A percentile compares a stretch with the other conserved stretches of the same genome.
Evolutionary conservation across 805 yeast genomes (phyloP).

Genomic region (Komagataella phaffii): DNA sequence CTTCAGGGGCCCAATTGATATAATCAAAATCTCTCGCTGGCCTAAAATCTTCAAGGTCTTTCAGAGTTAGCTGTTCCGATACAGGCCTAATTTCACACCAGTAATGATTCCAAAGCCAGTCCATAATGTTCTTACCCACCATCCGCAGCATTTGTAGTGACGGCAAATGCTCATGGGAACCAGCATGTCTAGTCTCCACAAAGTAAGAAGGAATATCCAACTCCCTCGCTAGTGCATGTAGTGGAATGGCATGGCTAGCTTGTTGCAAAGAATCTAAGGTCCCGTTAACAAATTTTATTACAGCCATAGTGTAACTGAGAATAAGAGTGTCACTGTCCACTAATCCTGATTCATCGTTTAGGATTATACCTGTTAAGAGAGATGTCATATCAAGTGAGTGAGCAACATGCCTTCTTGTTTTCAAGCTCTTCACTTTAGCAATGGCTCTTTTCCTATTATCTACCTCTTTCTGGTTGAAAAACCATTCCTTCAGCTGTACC

Average conservation of each 20-base stretch:
- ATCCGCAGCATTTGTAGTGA: conserved; percentile 51
- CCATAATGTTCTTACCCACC: conserved; percentile 46
- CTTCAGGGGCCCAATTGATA: neutral
- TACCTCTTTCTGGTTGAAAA: conserved; percentile 24
- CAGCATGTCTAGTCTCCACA: conserved; percentile 82
- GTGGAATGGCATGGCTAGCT: conserved; percentile 63
- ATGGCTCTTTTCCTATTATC: conserved; percentile 29
- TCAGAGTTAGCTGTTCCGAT: conserved; percentile 3
- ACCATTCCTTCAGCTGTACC: conserved; percentile 31
- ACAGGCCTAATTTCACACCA: conserved; percentile 37
- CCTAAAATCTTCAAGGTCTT: conserved; percentile 3
- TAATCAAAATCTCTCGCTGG: conserved; percentile 1
- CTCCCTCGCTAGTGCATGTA: conserved; percentile 58
- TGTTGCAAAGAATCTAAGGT: conserved; percentile 78
- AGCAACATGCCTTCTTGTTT: conserved; percentile 51
- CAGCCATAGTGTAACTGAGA: conserved; percentile 54
- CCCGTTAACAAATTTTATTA: conserved; percentile 85
- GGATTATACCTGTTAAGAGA: conserved; percentile 26
- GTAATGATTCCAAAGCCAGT: conserved; percentile 63
- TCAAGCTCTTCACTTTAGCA: conserved; percentile 35
- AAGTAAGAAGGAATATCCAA: conserved; percentile 64
- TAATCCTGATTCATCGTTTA: neutral
- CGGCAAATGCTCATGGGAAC: conserved; percentile 84
- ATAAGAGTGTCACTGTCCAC: conserved; percentile 25
- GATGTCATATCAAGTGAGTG: conserved; percentile 63